Conservation (phyloP, 345 rosid genomes). For the Cardiospermum halicacabum region DNA sequence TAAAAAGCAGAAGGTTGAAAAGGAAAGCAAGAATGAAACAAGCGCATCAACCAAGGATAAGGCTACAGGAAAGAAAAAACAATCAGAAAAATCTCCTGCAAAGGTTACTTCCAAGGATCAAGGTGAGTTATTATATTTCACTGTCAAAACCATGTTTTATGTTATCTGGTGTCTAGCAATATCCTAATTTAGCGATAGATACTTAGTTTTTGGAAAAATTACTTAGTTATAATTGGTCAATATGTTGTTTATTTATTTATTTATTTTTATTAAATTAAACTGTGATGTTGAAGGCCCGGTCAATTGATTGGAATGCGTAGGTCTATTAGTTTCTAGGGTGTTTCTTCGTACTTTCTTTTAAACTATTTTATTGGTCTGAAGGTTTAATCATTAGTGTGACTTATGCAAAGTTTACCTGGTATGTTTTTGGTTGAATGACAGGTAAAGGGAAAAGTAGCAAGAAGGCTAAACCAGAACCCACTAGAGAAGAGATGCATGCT, state of each 20-base stretch:
- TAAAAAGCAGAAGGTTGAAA: conserved; percentile 49
- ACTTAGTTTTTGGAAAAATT: background rate
- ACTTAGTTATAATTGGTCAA: background rate
- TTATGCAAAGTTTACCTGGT: background rate
- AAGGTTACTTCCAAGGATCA: conserved; percentile 55
- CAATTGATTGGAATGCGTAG: background rate
- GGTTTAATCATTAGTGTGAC: background rate
- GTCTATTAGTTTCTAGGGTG: background rate
- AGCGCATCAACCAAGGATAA: conserved; percentile 46
- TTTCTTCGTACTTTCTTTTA: background rate
- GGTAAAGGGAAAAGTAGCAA: conserved; percentile 60
- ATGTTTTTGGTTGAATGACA: conserved; percentile 19
- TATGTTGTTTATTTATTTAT: background rate
- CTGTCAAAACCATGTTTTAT: conserved; percentile 1
- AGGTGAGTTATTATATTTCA: conserved; percentile 38
- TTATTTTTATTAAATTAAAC: background rate
- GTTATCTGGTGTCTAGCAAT: background rate
- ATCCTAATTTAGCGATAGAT: background rate
- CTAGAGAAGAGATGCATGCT: conserved; percentile 80
- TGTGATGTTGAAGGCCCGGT: background rate
- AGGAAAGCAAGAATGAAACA: conserved; percentile 34
- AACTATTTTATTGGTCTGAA: background rate
- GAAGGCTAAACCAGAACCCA: conserved; percentile 69
- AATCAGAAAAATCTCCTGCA: conserved; percentile 36
- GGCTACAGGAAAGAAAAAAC: conserved; percentile 51